Evolutionary conservation across 2,329 filamentous ascomycete genomes (phyloP).

Genomic region (Anthostomella pinea): DNA sequence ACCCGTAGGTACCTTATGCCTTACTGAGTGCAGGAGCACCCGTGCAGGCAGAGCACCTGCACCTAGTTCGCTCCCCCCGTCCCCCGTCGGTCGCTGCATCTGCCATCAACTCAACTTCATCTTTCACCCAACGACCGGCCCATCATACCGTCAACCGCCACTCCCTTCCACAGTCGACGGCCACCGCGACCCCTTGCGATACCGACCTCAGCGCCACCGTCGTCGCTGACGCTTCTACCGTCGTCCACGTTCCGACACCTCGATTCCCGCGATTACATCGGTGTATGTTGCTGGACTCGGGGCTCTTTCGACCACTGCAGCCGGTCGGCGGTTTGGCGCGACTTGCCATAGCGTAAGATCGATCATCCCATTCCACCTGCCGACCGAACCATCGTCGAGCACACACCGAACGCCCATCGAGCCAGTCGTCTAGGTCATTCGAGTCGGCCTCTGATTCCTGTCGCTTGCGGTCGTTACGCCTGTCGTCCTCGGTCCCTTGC

Average conservation of each 20-base stretch:
- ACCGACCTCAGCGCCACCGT: conserved; percentile 1
- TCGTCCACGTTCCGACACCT: too few relatives aligned
- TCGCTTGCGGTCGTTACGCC: too few relatives aligned
- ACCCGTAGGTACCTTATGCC: too few relatives aligned
- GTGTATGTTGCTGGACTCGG: conserved; percentile 36
- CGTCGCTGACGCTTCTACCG: conserved; percentile 2
- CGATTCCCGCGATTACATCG: conserved; percentile 15
- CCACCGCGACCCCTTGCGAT: conserved; percentile 12
- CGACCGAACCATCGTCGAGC: conserved; percentile 8
- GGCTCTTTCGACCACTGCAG: conserved; percentile 32
- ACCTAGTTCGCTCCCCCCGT: conserved; percentile 13
- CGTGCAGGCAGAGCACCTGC: background rate
- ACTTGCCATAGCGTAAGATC: conserved; percentile 33
- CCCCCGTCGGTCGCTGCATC: conserved; percentile 16
- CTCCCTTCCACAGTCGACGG: conserved; percentile 9
- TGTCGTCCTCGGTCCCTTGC: too few relatives aligned
- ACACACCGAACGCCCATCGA: conserved; percentile 5
- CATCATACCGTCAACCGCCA: background rate
- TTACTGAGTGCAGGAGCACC: too few relatives aligned
- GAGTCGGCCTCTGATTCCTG: too few relatives aligned
- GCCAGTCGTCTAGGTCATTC: conserved; percentile 5
- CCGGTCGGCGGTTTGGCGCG: conserved; percentile 39
- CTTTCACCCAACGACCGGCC: conserved; percentile 16
- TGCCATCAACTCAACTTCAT: conserved; percentile 16
- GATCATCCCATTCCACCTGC: conserved; percentile 5